A percentile compares a stretch with the other conserved stretches of the same genome.
Evolutionary conservation across 495 filamentous ascomycete genomes (phyloP).

Genomic region (Hypomontagnella submonticulosa): DNA sequence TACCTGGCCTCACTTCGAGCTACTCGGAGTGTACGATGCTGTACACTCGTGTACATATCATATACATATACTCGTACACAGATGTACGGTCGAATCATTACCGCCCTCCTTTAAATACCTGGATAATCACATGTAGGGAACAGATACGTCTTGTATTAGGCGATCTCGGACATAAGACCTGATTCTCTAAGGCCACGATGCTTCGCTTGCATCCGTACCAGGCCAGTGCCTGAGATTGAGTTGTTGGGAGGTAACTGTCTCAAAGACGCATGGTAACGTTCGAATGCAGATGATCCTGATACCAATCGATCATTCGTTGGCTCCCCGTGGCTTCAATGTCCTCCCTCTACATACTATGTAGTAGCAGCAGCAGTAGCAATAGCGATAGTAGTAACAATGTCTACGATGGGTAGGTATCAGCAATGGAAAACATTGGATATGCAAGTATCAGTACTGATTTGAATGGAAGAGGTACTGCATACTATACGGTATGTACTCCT

Average conservation of each 20-base stretch:
- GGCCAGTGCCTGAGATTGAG: constrained; percentile 8
- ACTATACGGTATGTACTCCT: constrained; percentile 11
- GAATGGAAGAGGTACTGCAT: constrained; percentile 10
- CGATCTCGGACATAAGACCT: no score
- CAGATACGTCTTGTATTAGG: no score
- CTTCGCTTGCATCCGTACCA: neutral
- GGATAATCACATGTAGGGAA: no score
- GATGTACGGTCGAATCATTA: neutral
- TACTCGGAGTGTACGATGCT: constrained; percentile 14
- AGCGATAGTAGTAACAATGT: neutral
- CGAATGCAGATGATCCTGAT: constrained; percentile 34
- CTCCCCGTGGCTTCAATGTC: constrained; percentile 5
- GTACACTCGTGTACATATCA: constrained; percentile 13
- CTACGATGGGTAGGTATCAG: constrained; percentile 1
- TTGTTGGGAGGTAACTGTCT: constrained; percentile 39
- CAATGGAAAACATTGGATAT: neutral
- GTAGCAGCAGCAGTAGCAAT: neutral
- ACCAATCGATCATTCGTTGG: constrained; percentile 25
- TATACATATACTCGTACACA: constrained; percentile 8
- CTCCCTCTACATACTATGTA: neutral
- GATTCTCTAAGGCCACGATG: constrained; percentile 4
- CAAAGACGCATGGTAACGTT: constrained; percentile 31
- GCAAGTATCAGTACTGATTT: constrained; percentile 25
- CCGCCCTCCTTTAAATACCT: no score
- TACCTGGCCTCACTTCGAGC: neutral